phyloP scores from a whole-genome alignment of 805 yeast species.

The Starmerella cellae region DNA sequence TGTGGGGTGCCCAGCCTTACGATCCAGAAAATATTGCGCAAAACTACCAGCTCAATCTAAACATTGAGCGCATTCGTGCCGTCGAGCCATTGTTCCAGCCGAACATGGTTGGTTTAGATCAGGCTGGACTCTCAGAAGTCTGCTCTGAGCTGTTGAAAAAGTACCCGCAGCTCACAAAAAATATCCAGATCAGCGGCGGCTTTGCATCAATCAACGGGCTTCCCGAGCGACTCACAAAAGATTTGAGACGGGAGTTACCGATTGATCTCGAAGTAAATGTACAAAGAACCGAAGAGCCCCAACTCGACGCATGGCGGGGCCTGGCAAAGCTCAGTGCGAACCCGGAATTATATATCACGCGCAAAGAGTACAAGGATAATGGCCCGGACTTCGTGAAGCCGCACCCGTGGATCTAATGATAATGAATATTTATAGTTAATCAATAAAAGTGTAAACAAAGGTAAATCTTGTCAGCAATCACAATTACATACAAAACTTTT shows the following conservation, averaged over 20 bases:
- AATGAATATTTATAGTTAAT: background rate
- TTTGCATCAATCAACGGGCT: slow-evolving; percentile 53
- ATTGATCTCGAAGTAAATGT: slow-evolving; percentile 48
- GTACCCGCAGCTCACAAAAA: slow-evolving; percentile 36
- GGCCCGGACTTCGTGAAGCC: slow-evolving; percentile 56
- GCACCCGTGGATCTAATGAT: slow-evolving; percentile 4
- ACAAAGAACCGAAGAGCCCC: slow-evolving; percentile 51
- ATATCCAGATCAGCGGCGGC: slow-evolving; percentile 82
- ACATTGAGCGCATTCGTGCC: slow-evolving; percentile 78
- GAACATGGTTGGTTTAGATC: slow-evolving; percentile 85
- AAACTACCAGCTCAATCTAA: slow-evolving; percentile 79
- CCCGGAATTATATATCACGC: slow-evolving; percentile 41
- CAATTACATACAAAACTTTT: background rate
- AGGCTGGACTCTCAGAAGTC: slow-evolving; percentile 81
- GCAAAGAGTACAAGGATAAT: slow-evolving; percentile 67
- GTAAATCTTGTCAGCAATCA: background rate
- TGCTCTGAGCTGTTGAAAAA: slow-evolving; percentile 44
- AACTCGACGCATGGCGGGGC: slow-evolving; percentile 83
- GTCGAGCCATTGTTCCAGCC: slow-evolving; percentile 93
- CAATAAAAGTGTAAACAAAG: background rate
- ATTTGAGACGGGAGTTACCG: slow-evolving; percentile 61
- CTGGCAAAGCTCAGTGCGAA: slow-evolving; percentile 67
- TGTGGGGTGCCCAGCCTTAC: slow-evolving; percentile 81
- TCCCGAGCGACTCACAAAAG: slow-evolving; percentile 51
- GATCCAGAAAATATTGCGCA: slow-evolving; percentile 73